Evolutionary conservation across 163 green algal genomes (phyloP).

Genomic region (Smithsoniella earleae): DNA sequence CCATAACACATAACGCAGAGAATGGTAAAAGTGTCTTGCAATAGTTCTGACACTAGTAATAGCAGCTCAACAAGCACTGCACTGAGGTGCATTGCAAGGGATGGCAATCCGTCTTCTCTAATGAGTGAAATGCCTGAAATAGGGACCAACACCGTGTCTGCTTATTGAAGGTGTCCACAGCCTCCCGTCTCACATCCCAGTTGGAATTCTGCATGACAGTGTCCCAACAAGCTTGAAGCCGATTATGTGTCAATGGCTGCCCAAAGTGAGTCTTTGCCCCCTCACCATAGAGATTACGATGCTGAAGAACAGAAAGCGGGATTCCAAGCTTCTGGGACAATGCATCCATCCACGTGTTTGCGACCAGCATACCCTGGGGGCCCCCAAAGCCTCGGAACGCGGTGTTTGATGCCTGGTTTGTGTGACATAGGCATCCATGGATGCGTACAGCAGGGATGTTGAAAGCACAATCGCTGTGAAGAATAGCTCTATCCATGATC

Average conservation of each 20-base stretch:
- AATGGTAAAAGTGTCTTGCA: too few species aligned
- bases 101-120: too few species aligned
- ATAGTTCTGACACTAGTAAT: too few species aligned
- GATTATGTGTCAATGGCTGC: constrained; percentile 56
- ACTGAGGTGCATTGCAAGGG: too few species aligned
- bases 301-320: constrained; percentile 36
- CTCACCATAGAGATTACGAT: constrained; percentile 76
- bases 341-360: constrained; percentile 78
- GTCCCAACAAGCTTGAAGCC: constrained; percentile 61
- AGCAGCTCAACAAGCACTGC: too few species aligned
- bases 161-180: constrained; percentile 54
- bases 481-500: constrained; percentile 83
- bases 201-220: constrained; percentile 36
- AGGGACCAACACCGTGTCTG: constrained; percentile 33
- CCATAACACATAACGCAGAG: too few species aligned
- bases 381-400: constrained; percentile 91
- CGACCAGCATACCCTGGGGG: constrained; percentile 78
- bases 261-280: constrained; percentile 72
- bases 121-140: too few species aligned
- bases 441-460: constrained; percentile 62
- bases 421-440: constrained; percentile 67
- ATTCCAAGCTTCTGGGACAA: constrained; percentile 40
- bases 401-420: constrained; percentile 84
- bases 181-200: constrained; percentile 36
- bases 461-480: constrained; percentile 82